Evolutionary conservation across 306 rosid species (phyloP), one percentile per base, ranked within the genome.

Genomic region (Cajanus cajan): DNA sequence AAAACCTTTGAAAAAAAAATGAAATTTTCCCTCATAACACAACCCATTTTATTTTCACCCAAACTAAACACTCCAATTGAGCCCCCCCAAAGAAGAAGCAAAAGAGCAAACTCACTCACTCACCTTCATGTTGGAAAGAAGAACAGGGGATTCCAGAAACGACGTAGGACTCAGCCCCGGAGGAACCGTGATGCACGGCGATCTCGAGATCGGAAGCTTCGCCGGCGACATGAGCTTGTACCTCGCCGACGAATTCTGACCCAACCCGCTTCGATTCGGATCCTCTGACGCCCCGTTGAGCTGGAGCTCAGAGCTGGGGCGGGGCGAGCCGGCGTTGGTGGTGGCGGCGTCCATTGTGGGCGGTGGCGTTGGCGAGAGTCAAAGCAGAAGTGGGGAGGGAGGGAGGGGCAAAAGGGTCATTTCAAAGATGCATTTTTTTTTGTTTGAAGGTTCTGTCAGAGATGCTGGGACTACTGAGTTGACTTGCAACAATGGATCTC

Each of bases 191-290:
- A 90, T 86, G 82, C 91, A 87, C 61, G 94, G 83, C 37, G 97
- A 87, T 89, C 98, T 78, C 50, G 98, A 91, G 98, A 95, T 95
- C 91, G 98, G 98, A 59, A 95, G 98, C 86, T 92, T 92, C 39
- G 98, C 94, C 83, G 98, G 98, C 19, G 98, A 86, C 89, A 92
- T 74, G 13, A 89, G 90, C 88, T 89, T 95, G 88, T 95, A 95
- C 90, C 86, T 91, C 3, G 98, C 88, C 65, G 34, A 47, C 16
- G 82, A 52, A 44, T 71, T 81, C 34, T n/a, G 83, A 65, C 59
- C 81, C 50, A 78, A 51, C 65, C 70, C 73, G 28, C 21, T 39
- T 47, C 55, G 84, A 51, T 82, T 82, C 78, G 87, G 86, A 86
- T 94, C 87, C 36, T 33, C 7, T 5, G 67, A 59, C 2, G 67